A percentile compares a stretch with the other conserved stretches of the same genome.
Conservation (phyloP, 495 filamentous ascomycete genomes). For the Penicillium cosmopolitanum region DNA sequence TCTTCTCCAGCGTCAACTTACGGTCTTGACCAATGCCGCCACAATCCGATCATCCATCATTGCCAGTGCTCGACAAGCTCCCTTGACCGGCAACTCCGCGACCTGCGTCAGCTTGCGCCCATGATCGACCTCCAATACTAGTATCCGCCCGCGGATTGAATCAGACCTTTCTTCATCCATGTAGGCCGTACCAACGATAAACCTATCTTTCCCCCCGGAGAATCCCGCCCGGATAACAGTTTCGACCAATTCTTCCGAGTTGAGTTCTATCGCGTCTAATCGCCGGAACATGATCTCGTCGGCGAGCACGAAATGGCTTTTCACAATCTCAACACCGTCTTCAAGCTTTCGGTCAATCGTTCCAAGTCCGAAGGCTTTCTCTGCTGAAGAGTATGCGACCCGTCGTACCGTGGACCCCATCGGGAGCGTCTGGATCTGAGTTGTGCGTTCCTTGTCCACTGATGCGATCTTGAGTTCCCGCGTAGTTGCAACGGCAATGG, state of each 20-base stretch:
- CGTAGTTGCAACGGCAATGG: slow-evolving; percentile 79
- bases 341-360: slow-evolving; percentile 70
- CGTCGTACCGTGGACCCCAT: slow-evolving; percentile 84
- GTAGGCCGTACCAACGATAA: slow-evolving; percentile 85
- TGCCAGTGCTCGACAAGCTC: slow-evolving; percentile 76
- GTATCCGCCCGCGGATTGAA: slow-evolving; percentile 70
- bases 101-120: slow-evolving; percentile 71
- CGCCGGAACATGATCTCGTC: slow-evolving; percentile 62
- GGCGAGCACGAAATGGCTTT: slow-evolving; percentile 62
- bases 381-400: slow-evolving; percentile 78
- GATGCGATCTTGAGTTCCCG: slow-evolving; percentile 76
- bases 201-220: slow-evolving; percentile 64
- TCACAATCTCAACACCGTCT: slow-evolving; percentile 59
- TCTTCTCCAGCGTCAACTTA: slow-evolving; percentile 40
- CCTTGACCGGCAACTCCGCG: slow-evolving; percentile 64
- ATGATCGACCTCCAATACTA: slow-evolving; percentile 81
- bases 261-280: slow-evolving; percentile 54
- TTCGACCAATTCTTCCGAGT: slow-evolving; percentile 78
- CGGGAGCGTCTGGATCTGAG: slow-evolving; percentile 78
- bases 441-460: slow-evolving; percentile 83
- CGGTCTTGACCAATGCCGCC: slow-evolving; percentile 83
- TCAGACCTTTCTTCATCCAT: slow-evolving; percentile 60
- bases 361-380: slow-evolving; percentile 84
- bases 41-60: slow-evolving; percentile 79
- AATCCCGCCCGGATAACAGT: slow-evolving; percentile 79